phyloP scores from a whole-genome alignment of 345 rosid genomes.

The Dipteronia dyeriana region DNA sequence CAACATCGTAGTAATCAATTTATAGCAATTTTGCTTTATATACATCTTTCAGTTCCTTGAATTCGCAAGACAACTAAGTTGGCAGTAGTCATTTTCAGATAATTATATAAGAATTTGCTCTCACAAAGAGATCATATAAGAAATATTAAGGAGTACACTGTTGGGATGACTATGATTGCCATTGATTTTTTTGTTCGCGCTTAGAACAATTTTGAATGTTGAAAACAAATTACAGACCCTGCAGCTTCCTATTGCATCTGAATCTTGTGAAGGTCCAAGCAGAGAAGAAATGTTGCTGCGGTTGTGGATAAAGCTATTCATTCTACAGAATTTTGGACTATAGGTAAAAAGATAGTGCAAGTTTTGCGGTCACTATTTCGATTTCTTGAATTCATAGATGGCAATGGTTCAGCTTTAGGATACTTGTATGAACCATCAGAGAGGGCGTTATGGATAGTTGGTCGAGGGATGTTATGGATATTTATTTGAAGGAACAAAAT shows the following conservation, averaged over 20 bases:
- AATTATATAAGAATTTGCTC: not conserved
- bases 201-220: slow-evolving; percentile 6
- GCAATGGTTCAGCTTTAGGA: not conserved
- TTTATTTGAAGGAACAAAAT: slow-evolving; percentile 64
- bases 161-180: not conserved
- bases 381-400: slow-evolving; percentile 4
- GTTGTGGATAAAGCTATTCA: slow-evolving; percentile 2
- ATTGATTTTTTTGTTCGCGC: not conserved
- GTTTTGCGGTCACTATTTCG: slow-evolving; percentile 10
- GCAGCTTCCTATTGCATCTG: not conserved
- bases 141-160: not conserved
- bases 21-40: not conserved
- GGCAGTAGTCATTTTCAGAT: slow-evolving; percentile 1
- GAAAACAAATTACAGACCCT: slow-evolving; percentile 4
- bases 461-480: slow-evolving; percentile 42
- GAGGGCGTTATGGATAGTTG: slow-evolving; percentile 24
- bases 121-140: not conserved
- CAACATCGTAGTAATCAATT: not conserved
- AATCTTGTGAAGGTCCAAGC: not conserved
- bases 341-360: slow-evolving; percentile 1
- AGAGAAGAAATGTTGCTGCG: not conserved
- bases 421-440: too few species aligned
- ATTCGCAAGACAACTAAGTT: not conserved
- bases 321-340: slow-evolving; percentile 9
- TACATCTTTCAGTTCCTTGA: not conserved